These are phyloP conservation scores for Annulohypoxylon bovei DNA, from an alignment of 495 filamentous ascomycete species.

Conservation along the genomic window DNA sequence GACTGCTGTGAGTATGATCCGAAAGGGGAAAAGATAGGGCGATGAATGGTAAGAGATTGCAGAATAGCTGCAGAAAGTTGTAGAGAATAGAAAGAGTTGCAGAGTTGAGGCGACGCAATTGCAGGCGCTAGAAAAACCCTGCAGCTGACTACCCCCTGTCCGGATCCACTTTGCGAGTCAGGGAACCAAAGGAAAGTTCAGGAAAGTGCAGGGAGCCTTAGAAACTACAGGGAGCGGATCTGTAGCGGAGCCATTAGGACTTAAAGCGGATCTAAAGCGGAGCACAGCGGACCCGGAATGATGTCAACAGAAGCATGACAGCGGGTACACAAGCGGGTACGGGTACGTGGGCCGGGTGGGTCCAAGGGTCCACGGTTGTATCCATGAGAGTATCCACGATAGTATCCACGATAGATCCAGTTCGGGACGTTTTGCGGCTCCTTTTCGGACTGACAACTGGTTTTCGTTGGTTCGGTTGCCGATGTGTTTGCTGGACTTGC, in stretches of 20 bases:
- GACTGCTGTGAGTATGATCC: not conserved
- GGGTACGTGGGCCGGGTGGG: conserved; percentile 29
- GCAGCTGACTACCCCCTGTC: conserved; percentile 9
- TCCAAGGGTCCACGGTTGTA: not conserved
- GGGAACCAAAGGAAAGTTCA: not conserved
- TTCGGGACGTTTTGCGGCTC: conserved; percentile 41
- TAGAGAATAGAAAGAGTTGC: conserved; percentile 6
- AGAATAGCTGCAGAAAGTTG: not conserved
- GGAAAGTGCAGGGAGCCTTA: not conserved
- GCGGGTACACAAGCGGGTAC: conserved; percentile 38
- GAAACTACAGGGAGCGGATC: conserved; percentile 21
- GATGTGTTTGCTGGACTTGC: conserved; percentile 38
- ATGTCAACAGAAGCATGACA: conserved; percentile 39
- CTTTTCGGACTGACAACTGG: conserved; percentile 33
- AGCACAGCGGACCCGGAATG: conserved; percentile 39
- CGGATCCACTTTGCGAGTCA: conserved; percentile 28
- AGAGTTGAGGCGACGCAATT: conserved; percentile 37
- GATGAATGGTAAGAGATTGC: not conserved
- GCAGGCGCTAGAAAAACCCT: conserved; percentile 32
- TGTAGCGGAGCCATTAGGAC: conserved; percentile 21
- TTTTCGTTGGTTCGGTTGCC: conserved; percentile 22
- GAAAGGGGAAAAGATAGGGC: not conserved
- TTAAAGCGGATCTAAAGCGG: conserved; percentile 36
- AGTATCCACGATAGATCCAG: conserved; percentile 15
- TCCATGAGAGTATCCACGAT: not conserved